Conservation (phyloP, 495 filamentous ascomycete genomes). For the Penicillium macrosclerotiorum region DNA sequence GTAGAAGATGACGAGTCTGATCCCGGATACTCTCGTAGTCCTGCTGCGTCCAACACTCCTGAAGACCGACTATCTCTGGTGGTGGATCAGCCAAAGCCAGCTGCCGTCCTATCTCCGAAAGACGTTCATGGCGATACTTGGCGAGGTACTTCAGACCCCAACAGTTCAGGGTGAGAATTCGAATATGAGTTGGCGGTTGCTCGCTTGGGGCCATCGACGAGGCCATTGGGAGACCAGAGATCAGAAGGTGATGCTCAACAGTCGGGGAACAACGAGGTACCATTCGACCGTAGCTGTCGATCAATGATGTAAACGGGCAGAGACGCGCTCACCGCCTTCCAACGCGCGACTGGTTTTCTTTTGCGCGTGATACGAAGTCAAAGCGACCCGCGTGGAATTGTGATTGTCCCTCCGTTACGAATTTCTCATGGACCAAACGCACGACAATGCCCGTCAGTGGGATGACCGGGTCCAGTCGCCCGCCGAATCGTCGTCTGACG, state of each 20-base stretch:
- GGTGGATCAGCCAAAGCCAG: slow-evolving; percentile 63
- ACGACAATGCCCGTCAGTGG: slow-evolving; percentile 56
- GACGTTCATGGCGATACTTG: slow-evolving; percentile 72
- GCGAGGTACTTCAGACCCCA: slow-evolving; percentile 93
- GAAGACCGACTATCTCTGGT: slow-evolving; percentile 86
- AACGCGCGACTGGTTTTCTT: slow-evolving; percentile 16
- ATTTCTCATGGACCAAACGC: slow-evolving; percentile 27
- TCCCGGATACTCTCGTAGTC: slow-evolving; percentile 82
- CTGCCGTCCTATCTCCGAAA: slow-evolving; percentile 77
- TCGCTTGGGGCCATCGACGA: slow-evolving; percentile 16
- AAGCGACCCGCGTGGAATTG: slow-evolving; percentile 6
- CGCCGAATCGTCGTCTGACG: slow-evolving; percentile 52
- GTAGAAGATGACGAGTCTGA: slow-evolving; percentile 73
- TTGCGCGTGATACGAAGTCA: slow-evolving; percentile 8
- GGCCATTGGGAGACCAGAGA: slow-evolving; percentile 15
- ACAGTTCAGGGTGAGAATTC: slow-evolving; percentile 85
- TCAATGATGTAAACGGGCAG: slow-evolving; percentile 11
- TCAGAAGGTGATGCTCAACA: not conserved
- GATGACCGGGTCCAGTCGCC: slow-evolving; percentile 35
- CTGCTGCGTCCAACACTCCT: slow-evolving; percentile 93
- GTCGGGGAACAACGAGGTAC: not conserved
- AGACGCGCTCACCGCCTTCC: slow-evolving; percentile 12
- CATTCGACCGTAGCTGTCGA: no score
- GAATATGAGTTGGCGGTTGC: slow-evolving; percentile 51
- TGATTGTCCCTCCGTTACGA: slow-evolving; percentile 4